Percentiles rank a stretch among this genome's conserved stretches.
phyloP scores from a whole-genome alignment of 1,284 basidiomycete species.

The Rhodofomes roseus region DNA sequence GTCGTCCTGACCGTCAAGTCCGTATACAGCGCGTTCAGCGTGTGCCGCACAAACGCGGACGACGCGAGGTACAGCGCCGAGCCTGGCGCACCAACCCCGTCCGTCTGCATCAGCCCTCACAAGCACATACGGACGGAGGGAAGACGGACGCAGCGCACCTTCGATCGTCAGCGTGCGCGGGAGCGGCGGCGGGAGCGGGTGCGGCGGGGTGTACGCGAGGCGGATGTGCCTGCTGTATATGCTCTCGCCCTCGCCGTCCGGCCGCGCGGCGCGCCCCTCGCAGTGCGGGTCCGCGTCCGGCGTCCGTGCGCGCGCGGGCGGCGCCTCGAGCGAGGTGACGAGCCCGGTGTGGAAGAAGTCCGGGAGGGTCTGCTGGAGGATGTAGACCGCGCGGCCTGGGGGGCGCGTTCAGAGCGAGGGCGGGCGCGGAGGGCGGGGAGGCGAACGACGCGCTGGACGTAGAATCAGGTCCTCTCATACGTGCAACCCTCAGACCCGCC shows the following conservation, averaged over 20 bases:
- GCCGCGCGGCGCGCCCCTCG: conserved; percentile 3
- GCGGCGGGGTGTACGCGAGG: conserved; percentile 59
- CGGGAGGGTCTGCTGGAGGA: conserved; percentile 65
- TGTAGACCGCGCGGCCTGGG: conserved; percentile 67
- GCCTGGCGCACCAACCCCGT: conserved; percentile 37
- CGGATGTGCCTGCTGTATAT: conserved; percentile 32
- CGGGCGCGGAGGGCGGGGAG: background rate
- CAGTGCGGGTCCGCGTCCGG: conserved; percentile 3
- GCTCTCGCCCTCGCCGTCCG: conserved; percentile 14
- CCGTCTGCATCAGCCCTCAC: background rate
- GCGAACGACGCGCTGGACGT: conserved; percentile 12
- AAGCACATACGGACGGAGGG: too few relatives aligned
- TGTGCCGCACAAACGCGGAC: conserved; percentile 64
- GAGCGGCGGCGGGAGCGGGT: conserved; percentile 60
- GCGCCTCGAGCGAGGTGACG: conserved; percentile 49
- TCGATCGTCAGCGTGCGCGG: conserved; percentile 65
- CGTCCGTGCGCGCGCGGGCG: conserved; percentile 10
- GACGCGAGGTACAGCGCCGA: conserved; percentile 68
- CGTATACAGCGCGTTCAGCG: conserved; percentile 69
- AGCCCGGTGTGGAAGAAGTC: conserved; percentile 70
- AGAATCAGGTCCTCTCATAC: conserved; percentile 29
- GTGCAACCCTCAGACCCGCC: background rate
- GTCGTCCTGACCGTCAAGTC: conserved; percentile 55
- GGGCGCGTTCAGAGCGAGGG: background rate
- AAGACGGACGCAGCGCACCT: conserved; percentile 40